Conservation (phyloP, 2,329 filamentous ascomycete genomes). For the Aureobasidium sp. region DNA sequence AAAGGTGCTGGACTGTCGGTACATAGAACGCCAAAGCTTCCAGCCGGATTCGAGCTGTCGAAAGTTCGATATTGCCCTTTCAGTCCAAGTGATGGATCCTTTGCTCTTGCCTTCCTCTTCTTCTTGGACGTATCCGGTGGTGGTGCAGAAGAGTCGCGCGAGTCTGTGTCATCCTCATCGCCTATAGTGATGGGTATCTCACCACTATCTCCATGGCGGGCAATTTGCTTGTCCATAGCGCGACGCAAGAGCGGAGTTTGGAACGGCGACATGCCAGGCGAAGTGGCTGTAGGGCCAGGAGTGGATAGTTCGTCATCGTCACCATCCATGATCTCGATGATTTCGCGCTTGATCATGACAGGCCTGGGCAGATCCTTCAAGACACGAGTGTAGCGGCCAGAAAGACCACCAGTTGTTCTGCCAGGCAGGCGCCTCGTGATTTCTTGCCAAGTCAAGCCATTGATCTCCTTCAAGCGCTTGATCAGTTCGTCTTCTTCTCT, state of each 20-base stretch:
- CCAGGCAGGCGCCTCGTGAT: slow-evolving; percentile 29
- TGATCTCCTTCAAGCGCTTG: slow-evolving; percentile 35
- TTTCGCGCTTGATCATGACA: slow-evolving; percentile 18
- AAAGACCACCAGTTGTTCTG: slow-evolving; percentile 24
- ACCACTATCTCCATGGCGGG: slow-evolving; percentile 3
- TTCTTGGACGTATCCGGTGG: not conserved
- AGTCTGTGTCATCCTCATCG: slow-evolving; percentile 3
- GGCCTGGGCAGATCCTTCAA: slow-evolving; percentile 11
- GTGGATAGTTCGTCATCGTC: slow-evolving; percentile 5
- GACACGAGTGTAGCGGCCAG: slow-evolving; percentile 21
- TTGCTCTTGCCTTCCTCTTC: not conserved
- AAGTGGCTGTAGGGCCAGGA: not conserved
- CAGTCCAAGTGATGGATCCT: not conserved
- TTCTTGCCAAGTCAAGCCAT: slow-evolving; percentile 28
- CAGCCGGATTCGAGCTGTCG: not conserved
- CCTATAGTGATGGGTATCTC: slow-evolving; percentile 4
- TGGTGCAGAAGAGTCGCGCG: not conserved
- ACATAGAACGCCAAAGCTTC: slow-evolving; percentile 4
- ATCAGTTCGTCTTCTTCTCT: slow-evolving; percentile 28
- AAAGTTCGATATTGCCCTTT: not conserved
- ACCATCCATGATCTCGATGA: slow-evolving; percentile 19
- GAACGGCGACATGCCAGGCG: not conserved
- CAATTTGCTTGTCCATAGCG: slow-evolving; percentile 11
- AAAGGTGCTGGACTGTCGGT: not conserved
- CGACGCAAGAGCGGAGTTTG: slow-evolving; percentile 7